Evolutionary conservation across 768 basidiomycete species (phyloP).

Genomic region (Leucosporidium scottii): DNA sequence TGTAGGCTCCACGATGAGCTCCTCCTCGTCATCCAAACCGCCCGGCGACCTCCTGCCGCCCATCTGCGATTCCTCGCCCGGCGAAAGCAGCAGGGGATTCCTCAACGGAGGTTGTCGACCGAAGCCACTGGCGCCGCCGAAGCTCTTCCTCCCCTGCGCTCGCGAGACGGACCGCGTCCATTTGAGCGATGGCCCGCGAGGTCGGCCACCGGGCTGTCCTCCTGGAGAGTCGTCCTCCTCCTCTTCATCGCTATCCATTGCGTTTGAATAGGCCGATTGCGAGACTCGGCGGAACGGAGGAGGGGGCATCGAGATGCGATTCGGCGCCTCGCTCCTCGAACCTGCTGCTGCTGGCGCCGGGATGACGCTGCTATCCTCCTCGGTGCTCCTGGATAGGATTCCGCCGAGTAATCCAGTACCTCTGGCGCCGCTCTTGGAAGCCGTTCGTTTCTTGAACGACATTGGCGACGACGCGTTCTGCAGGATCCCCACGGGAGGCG

Average conservation of each 20-base stretch:
- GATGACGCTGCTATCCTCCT: not conserved
- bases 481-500: not conserved
- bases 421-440: not conserved
- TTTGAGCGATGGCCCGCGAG: too few species aligned
- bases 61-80: not conserved
- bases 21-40: not conserved
- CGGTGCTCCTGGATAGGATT: not conserved
- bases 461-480: not conserved
- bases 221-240: too few species aligned
- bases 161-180: too few species aligned
- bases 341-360: not conserved
- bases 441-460: conserved; percentile 2
- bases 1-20: conserved; percentile 44
- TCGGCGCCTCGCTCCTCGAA: conserved; percentile 2
- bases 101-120: too few species aligned
- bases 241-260: not conserved
- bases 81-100: too few species aligned
- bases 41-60: not conserved
- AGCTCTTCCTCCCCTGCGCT: too few species aligned
- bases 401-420: not conserved
- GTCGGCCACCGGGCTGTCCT: too few species aligned
- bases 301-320: conserved; percentile 1
- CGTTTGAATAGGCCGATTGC: not conserved
- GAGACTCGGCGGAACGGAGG: not conserved
- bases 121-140: too few species aligned